These are phyloP conservation scores for Ophiostoma novo-ulmi DNA, from an alignment of 2,329 filamentous ascomycete genomes.

Conservation along the genomic window DNA sequence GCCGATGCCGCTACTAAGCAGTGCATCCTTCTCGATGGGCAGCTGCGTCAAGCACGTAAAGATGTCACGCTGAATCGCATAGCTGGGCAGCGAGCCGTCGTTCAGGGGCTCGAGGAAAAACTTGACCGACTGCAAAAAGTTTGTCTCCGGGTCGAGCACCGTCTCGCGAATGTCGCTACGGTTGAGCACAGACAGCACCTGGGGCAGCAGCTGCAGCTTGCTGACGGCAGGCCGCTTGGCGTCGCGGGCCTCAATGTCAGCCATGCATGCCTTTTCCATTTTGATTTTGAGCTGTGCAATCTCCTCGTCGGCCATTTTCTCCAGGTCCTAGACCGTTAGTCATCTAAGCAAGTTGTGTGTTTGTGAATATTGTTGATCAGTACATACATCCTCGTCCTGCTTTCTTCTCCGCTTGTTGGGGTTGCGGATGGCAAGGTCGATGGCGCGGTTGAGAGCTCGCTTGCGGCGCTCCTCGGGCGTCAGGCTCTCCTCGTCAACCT, in stretches of 20 bases:
- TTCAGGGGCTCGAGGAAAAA: slow-evolving; percentile 96
- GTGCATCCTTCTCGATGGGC: slow-evolving; percentile 83
- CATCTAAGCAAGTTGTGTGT: neutral
- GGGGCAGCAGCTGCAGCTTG: slow-evolving; percentile 89
- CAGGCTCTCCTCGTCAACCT: slow-evolving; percentile 70
- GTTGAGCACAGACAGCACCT: slow-evolving; percentile 83
- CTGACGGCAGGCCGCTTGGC: slow-evolving; percentile 76
- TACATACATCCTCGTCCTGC: slow-evolving; percentile 78
- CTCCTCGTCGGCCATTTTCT: slow-evolving; percentile 83
- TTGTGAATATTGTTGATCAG: too few relatives aligned
- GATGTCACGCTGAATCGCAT: slow-evolving; percentile 94
- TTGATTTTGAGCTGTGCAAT: slow-evolving; percentile 80
- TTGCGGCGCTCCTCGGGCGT: slow-evolving; percentile 80
- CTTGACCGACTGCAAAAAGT: slow-evolving; percentile 88
- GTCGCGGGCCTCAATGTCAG: slow-evolving; percentile 77
- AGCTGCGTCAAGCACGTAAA: slow-evolving; percentile 74
- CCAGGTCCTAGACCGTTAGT: slow-evolving; percentile 62
- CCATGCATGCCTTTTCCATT: slow-evolving; percentile 86
- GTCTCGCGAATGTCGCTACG: slow-evolving; percentile 80
- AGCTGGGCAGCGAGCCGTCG: slow-evolving; percentile 88
- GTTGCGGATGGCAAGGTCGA: slow-evolving; percentile 84
- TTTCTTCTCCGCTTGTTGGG: slow-evolving; percentile 68
- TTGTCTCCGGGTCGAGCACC: slow-evolving; percentile 88
- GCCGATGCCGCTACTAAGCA: slow-evolving; percentile 87
- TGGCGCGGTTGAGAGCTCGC: slow-evolving; percentile 76